Evolutionary conservation across 2,329 filamentous ascomycete genomes (phyloP).

Genomic region (Cyphellophora attinorum): DNA sequence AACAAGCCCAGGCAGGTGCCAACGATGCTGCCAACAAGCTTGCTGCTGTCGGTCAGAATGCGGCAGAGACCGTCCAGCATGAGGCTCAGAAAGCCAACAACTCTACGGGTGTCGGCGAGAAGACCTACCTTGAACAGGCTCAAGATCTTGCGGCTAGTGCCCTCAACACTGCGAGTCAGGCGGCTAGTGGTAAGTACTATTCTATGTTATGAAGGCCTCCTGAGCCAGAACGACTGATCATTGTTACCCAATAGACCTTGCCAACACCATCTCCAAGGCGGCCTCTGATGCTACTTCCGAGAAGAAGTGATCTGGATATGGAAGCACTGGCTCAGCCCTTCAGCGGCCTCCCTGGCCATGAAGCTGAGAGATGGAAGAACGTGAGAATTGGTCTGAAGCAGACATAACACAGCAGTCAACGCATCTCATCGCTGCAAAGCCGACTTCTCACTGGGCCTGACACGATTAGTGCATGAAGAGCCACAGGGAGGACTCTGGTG

Average conservation of each 20-base stretch:
- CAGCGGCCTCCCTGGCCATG: too few relatives aligned
- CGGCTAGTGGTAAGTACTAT: slow-evolving; percentile 9
- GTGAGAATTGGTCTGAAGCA: too few relatives aligned
- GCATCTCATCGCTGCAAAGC: too few relatives aligned
- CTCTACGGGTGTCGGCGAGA: slow-evolving; percentile 1
- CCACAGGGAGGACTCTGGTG: too few relatives aligned
- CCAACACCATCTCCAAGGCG: slow-evolving; percentile 14
- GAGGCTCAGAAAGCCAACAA: slow-evolving; percentile 4
- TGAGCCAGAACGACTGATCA: slow-evolving; percentile 5
- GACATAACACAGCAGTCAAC: too few relatives aligned
- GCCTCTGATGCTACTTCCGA: too few relatives aligned
- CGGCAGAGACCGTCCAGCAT: slow-evolving; percentile 1
- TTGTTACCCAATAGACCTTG: slow-evolving; percentile 13
- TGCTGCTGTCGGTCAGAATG: slow-evolving; percentile 1
- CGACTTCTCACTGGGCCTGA: too few relatives aligned
- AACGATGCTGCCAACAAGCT: slow-evolving; percentile 4
- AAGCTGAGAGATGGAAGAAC: too few relatives aligned
- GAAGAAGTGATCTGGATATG: too few relatives aligned
- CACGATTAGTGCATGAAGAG: too few relatives aligned
- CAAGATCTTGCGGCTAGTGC: slow-evolving; percentile 14
- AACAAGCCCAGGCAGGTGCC: slow-evolving; percentile 12
- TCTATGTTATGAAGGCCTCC: not conserved
- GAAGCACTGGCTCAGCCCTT: too few relatives aligned
- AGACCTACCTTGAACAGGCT: slow-evolving; percentile 11
- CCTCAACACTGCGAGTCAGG: slow-evolving; percentile 16